Conservation (phyloP, 2,329 filamentous ascomycete genomes). For the Coleophoma crateriformis region DNA sequence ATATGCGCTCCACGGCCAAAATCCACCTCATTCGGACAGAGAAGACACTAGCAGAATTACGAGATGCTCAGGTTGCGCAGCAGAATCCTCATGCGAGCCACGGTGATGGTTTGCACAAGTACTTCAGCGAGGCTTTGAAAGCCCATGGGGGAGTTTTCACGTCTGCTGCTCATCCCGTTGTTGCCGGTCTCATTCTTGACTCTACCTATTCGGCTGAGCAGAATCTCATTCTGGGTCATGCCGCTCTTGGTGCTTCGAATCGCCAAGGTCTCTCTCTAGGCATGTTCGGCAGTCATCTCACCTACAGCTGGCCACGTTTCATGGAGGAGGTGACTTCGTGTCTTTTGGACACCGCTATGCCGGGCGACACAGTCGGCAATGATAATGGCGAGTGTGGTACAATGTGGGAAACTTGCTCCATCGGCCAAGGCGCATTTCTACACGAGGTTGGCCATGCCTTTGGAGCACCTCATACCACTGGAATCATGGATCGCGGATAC, state of each 20-base stretch:
- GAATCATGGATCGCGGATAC: constrained; percentile 52
- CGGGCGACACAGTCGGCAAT: constrained; percentile 33
- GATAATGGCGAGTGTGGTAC: constrained; percentile 36
- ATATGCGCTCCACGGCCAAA: constrained; percentile 40
- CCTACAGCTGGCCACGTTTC: constrained; percentile 65
- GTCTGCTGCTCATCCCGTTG: constrained; percentile 46
- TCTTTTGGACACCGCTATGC: constrained; percentile 33
- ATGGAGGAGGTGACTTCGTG: constrained; percentile 58
- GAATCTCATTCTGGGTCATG: constrained; percentile 59
- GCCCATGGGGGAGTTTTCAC: constrained; percentile 26
- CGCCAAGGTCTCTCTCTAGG: constrained; percentile 56
- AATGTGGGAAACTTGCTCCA: constrained; percentile 39
- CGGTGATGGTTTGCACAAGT: constrained; percentile 46
- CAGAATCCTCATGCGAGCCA: constrained; percentile 51
- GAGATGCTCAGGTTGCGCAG: constrained; percentile 58
- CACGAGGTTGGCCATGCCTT: constrained; percentile 69
- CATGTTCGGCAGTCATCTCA: constrained; percentile 65
- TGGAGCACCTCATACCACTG: constrained; percentile 62
- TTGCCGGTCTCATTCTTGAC: constrained; percentile 67
- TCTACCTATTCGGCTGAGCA: constrained; percentile 57
- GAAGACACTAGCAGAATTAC: constrained; percentile 61
- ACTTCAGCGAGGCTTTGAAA: constrained; percentile 40
- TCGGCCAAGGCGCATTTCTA: constrained; percentile 64
- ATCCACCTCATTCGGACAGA: constrained; percentile 62
- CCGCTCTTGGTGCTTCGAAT: constrained; percentile 51